These are phyloP conservation scores for Coemansia sp. DNA, from an alignment of 192 early-diverging fungal genomes.

Conservation along the genomic window DNA sequence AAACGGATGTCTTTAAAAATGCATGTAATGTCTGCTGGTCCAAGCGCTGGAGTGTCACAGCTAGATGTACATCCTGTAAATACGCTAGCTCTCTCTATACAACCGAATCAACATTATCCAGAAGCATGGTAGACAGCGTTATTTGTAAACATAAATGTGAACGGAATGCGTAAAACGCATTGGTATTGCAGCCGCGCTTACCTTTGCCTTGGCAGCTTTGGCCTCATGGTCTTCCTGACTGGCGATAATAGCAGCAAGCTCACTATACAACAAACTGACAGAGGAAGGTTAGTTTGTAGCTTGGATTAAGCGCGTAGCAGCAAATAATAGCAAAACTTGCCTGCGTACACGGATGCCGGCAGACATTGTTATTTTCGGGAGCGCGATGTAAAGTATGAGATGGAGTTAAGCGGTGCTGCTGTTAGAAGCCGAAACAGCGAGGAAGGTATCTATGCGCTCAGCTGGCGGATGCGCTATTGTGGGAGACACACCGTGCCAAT, in stretches of 20 bases:
- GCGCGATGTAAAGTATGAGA: not conserved
- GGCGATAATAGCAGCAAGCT: slow-evolving; percentile 24
- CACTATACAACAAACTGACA: slow-evolving; percentile 15
- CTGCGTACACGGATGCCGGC: not conserved
- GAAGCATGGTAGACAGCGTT: not conserved
- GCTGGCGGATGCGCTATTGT: not conserved
- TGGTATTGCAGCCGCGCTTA: not conserved
- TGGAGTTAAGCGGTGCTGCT: not conserved
- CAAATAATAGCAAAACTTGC: slow-evolving; percentile 3
- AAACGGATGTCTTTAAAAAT: slow-evolving; percentile 8
- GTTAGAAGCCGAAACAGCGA: not conserved
- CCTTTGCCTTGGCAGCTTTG: slow-evolving; percentile 16
- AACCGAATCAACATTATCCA: not conserved
- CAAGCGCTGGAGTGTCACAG: slow-evolving; percentile 20
- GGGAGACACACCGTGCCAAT: not conserved
- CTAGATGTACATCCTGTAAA: slow-evolving; percentile 39
- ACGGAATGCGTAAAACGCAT: not conserved
- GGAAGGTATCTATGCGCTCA: not conserved
- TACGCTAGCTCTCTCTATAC: slow-evolving; percentile 22
- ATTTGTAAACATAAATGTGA: too few relatives aligned
- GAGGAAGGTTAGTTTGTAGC: not conserved
- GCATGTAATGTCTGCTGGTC: not conserved
- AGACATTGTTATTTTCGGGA: not conserved
- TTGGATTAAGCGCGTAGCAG: not conserved
- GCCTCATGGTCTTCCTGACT: slow-evolving; percentile 11